Conservation (phyloP, 2,329 filamentous ascomycete species). For the Cercospora sp. region DNA sequence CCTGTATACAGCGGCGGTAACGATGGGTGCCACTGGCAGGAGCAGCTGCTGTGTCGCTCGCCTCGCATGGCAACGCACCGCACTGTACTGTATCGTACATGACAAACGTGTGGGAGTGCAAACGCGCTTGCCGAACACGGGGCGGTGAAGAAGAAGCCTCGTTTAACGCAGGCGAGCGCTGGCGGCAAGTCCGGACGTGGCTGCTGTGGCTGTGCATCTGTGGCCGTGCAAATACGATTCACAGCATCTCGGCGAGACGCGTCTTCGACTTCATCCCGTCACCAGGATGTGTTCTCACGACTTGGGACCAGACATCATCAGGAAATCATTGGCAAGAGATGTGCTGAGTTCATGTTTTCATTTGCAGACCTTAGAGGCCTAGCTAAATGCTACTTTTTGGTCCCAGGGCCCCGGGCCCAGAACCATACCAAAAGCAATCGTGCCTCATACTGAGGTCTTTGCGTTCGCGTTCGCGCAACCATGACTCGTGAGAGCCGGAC, state of each 20-base stretch:
- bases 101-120: neutral
- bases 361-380: neutral
- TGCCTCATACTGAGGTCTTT: neutral
- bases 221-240: neutral
- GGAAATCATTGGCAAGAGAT: neutral
- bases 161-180: neutral
- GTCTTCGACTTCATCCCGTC: neutral
- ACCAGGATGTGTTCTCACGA: neutral
- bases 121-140: neutral
- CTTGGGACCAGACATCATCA: neutral
- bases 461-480: neutral
- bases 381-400: neutral
- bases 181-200: neutral
- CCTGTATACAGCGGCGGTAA: too few relatives aligned
- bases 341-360: neutral
- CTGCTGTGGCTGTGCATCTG: neutral
- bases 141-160: neutral
- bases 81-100: neutral
- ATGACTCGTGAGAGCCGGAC: neutral
- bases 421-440: neutral
- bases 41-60: neutral
- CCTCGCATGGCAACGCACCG: neutral
- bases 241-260: neutral
- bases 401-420: neutral
- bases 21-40: neutral